These are phyloP conservation scores for Lasiodiplodia theobromae DNA, from an alignment of 2,329 filamentous ascomycete species.

Conservation along the genomic window DNA sequence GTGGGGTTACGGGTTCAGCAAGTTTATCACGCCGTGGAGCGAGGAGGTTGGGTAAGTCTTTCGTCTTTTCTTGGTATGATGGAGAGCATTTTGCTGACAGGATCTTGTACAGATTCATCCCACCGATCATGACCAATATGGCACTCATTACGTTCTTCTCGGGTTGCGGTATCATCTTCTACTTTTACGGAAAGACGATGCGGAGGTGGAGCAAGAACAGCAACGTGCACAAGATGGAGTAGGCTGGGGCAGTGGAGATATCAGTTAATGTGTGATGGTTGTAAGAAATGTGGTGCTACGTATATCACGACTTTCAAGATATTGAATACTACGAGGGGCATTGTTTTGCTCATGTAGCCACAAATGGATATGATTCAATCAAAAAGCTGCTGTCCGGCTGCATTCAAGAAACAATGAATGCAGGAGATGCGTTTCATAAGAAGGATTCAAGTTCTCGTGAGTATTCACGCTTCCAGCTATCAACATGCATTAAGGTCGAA, in stretches of 20 bases:
- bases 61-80: neutral
- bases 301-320: neutral
- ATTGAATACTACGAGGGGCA: neutral
- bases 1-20: slow-evolving; percentile 67
- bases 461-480: no score
- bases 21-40: slow-evolving; percentile 63
- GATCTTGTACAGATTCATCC: slow-evolving; percentile 47
- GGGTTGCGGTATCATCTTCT: slow-evolving; percentile 62
- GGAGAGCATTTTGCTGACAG: neutral
- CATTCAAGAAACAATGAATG: no score
- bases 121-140: slow-evolving; percentile 68
- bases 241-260: neutral
- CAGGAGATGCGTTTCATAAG: no score
- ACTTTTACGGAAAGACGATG: slow-evolving; percentile 65
- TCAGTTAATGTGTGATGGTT: neutral
- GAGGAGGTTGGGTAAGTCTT: slow-evolving; percentile 51
- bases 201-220: slow-evolving; percentile 63
- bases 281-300: neutral
- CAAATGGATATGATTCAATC: no score
- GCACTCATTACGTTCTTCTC: slow-evolving; percentile 61
- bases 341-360: neutral
- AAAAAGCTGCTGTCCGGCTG: no score
- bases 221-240: slow-evolving; percentile 61
- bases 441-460: no score
- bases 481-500: no score